phyloP scores from a whole-genome alignment of 331 rosid genomes.

The Cydonia oblonga region DNA sequence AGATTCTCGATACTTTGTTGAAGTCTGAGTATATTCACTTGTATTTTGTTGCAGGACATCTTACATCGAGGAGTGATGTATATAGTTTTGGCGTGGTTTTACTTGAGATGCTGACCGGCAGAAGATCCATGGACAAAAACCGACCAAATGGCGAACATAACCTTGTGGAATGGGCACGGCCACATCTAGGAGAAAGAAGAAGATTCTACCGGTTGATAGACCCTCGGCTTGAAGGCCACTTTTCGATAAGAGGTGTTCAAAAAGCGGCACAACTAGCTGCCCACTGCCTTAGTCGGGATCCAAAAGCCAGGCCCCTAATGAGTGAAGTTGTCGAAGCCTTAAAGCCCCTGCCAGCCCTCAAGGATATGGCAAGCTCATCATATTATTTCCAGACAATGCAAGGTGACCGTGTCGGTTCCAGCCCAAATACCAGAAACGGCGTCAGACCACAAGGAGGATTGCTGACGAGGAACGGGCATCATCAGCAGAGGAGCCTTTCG shows the following conservation, averaged over 20 bases:
- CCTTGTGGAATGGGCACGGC: conserved; percentile 97
- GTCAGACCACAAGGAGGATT: conserved; percentile 42
- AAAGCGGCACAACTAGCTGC: conserved; percentile 77
- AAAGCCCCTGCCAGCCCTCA: conserved; percentile 77
- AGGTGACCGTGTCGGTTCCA: conserved; percentile 55
- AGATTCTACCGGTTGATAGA: conserved; percentile 79
- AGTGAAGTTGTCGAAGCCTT: conserved; percentile 84
- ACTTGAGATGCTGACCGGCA: conserved; percentile 81
- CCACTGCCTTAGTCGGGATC: conserved; percentile 87
- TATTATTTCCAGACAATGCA: conserved; percentile 83
- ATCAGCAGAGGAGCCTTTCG: conserved; percentile 59
- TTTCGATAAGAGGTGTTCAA: conserved; percentile 85
- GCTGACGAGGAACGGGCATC: conserved; percentile 53
- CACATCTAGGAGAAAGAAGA: conserved; percentile 78
- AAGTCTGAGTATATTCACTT: neutral
- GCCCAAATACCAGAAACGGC: conserved; percentile 58
- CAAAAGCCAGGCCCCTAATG: conserved; percentile 78
- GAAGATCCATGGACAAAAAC: conserved; percentile 98
- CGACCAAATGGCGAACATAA: conserved; percentile 90
- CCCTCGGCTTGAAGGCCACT: conserved; percentile 91
- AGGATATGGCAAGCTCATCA: conserved; percentile 95
- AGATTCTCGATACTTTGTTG: neutral
- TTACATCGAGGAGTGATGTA: conserved; percentile 84
- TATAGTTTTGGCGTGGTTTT: conserved; percentile 91
- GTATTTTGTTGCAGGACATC: conserved; percentile 53